These are phyloP conservation scores for Cytospora piceae DNA, from an alignment of 2,329 filamentous ascomycete species.

Conservation along the genomic window DNA sequence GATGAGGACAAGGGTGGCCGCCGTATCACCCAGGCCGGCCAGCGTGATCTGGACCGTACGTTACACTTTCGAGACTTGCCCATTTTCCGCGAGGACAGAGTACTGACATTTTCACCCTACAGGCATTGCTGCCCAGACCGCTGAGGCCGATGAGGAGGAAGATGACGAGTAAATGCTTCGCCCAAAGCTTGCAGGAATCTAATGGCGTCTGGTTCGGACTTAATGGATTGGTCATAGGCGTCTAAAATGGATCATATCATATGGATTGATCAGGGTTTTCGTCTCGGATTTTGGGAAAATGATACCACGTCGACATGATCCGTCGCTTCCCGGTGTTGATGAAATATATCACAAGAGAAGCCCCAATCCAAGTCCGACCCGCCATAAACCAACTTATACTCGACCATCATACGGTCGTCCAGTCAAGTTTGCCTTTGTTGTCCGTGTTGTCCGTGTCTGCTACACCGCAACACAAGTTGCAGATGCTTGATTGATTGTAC, in stretches of 20 bases:
- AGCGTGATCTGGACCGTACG: slow-evolving; percentile 95
- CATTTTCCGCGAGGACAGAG: no score
- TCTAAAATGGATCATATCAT: slow-evolving; percentile 31
- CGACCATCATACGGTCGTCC: background rate
- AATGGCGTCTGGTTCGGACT: slow-evolving; percentile 19
- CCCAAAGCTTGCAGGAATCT: slow-evolving; percentile 14
- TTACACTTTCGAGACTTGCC: slow-evolving; percentile 23
- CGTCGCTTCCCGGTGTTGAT: slow-evolving; percentile 17
- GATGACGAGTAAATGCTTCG: slow-evolving; percentile 64
- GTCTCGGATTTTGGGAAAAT: slow-evolving; percentile 30
- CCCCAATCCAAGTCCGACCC: slow-evolving; percentile 15
- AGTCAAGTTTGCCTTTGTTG: background rate
- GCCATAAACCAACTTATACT: background rate
- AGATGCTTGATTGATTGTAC: background rate
- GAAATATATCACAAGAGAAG: slow-evolving; percentile 17
- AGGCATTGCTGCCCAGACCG: slow-evolving; percentile 80
- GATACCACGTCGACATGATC: slow-evolving; percentile 30
- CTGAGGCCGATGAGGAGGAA: slow-evolving; percentile 72
- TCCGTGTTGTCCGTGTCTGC: background rate
- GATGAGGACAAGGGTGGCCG: slow-evolving; percentile 99
- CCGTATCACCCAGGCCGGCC: slow-evolving; percentile 95
- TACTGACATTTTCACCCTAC: slow-evolving; percentile 17
- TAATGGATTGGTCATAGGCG: slow-evolving; percentile 29
- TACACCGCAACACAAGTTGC: background rate
- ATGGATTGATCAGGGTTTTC: slow-evolving; percentile 28